Evolutionary conservation across 306 rosid genomes (phyloP).

Genomic region (Castanea sativa): DNA sequence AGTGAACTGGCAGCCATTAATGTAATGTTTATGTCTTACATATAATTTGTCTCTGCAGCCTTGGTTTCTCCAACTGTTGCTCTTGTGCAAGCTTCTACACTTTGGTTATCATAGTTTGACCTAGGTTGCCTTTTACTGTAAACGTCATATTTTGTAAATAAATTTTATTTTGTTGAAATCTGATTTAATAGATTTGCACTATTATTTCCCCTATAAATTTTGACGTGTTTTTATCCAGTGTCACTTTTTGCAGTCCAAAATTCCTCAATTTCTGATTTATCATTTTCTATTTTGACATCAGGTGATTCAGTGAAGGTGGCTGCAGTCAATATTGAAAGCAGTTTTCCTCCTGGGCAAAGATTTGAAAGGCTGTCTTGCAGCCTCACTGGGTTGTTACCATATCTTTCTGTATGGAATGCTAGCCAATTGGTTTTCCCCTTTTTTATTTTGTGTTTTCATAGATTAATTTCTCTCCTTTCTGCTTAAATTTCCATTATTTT

Average conservation of each 20-base stretch:
- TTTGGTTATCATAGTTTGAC: not conserved
- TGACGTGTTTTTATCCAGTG: not conserved
- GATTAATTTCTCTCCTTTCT: not conserved
- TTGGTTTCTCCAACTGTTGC: not conserved
- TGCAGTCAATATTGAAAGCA: constrained; percentile 48
- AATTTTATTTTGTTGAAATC: not conserved
- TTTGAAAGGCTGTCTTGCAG: constrained; percentile 49
- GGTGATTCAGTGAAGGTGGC: constrained; percentile 94
- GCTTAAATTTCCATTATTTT: not conserved
- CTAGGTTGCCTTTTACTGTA: not conserved
- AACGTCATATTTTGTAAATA: not conserved
- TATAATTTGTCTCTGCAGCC: not conserved
- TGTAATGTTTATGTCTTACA: not conserved
- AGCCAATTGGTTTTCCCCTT: not conserved
- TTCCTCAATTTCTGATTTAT: not conserved
- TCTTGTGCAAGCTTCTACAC: not conserved
- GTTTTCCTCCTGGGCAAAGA: constrained; percentile 55
- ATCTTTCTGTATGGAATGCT: constrained; percentile 66
- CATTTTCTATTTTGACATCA: constrained; percentile 34
- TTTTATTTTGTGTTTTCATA: no score
- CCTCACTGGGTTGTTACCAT: constrained; percentile 66
- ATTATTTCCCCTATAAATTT: not conserved
- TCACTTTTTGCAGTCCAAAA: not conserved
- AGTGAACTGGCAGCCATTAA: not conserved
- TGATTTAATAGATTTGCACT: not conserved